A percentile compares a stretch with the other conserved stretches of the same genome.
Evolutionary conservation across 352 stramenopile genomes (phyloP).

Genomic region (Hyaloperonospora arabidopsidis): DNA sequence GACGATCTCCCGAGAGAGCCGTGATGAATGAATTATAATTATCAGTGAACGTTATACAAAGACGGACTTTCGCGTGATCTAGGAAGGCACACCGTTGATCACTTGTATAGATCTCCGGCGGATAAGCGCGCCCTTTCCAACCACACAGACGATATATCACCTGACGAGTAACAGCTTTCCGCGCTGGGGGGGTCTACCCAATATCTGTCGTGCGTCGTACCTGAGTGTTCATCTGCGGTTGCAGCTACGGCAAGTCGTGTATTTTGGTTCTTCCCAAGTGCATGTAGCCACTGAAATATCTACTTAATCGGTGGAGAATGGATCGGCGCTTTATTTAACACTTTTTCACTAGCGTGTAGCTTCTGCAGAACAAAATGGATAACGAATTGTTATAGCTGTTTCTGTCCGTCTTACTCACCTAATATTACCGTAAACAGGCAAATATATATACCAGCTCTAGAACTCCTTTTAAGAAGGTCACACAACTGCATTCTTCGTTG

Average conservation of each 20-base stretch:
- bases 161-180: not conserved
- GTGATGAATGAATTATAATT: not conserved
- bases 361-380: no score
- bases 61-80: not conserved
- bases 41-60: not conserved
- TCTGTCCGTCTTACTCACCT: no score
- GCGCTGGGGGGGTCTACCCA: not conserved
- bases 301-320: not conserved
- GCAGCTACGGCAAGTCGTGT: not conserved
- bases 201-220: not conserved
- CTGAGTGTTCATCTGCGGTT: not conserved
- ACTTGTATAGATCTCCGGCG: not conserved
- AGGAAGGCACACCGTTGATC: not conserved
- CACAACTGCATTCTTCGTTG: no score
- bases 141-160: not conserved
- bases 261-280: not conserved
- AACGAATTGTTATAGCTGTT: no score
- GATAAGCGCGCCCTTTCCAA: not conserved
- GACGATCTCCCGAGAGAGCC: not conserved
- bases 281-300: not conserved
- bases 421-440: no score
- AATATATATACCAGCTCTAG: no score
- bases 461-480: no score
- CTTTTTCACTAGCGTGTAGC: no score
- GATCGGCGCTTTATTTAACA: not conserved